These are phyloP conservation scores for Spencermartinsiella ligniputridi DNA, from an alignment of 1,139 yeast species.

Conservation along the genomic window DNA sequence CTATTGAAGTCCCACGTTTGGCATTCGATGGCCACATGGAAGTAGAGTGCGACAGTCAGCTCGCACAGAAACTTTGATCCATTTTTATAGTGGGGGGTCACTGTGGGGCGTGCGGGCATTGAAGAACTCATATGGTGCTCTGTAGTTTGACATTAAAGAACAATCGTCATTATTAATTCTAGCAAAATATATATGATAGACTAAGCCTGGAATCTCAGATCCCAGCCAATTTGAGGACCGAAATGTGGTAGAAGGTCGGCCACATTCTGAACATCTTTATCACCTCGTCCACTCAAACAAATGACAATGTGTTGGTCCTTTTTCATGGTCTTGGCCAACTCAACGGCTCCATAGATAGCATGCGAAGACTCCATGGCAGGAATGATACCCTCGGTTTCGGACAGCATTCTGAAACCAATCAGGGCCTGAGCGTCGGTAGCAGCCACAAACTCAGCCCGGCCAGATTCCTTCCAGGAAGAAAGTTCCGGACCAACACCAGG, in stretches of 20 bases:
- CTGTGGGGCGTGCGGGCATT: too few species aligned
- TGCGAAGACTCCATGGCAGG: constrained; percentile 98
- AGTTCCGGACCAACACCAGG: constrained; percentile 99
- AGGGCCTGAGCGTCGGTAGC: constrained; percentile 94
- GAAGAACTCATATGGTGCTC: too few species aligned
- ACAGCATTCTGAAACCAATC: constrained; percentile 78
- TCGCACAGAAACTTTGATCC: too few species aligned
- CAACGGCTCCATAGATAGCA: constrained; percentile 86
- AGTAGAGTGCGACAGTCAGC: too few species aligned
- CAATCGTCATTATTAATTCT: too few species aligned
- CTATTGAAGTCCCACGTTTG: constrained; percentile 13
- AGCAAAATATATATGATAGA: not conserved
- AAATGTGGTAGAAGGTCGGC: constrained; percentile 87
- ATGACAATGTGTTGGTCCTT: constrained; percentile 79
- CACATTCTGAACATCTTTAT: constrained; percentile 96
- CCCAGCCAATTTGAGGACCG: constrained; percentile 95
- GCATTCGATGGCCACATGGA: constrained; percentile 18
- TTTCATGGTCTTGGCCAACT: constrained; percentile 79
- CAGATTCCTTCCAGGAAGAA: constrained; percentile 90
- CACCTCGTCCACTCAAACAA: constrained; percentile 97
- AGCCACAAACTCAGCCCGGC: constrained; percentile 86
- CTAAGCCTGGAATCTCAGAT: constrained; percentile 63
- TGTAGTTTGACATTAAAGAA: too few species aligned
- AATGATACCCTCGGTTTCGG: constrained; percentile 95
- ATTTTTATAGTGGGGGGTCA: too few species aligned